Percentiles rank a stretch among this genome's conserved stretches.
These are phyloP conservation scores for Syzygium grande DNA, from an alignment of 345 rosid genomes.

Conservation along the genomic window DNA sequence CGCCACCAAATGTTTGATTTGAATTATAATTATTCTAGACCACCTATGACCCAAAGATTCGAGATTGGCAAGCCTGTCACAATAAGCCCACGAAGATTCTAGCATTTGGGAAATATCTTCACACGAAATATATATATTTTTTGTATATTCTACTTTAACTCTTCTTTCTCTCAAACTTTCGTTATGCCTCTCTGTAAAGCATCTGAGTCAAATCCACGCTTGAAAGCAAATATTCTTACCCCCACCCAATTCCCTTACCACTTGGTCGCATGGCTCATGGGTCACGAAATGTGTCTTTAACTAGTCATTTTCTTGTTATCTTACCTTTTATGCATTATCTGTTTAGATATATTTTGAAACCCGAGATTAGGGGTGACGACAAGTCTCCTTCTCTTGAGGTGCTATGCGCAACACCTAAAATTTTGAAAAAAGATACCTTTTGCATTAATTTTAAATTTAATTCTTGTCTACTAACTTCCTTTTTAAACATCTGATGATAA, in stretches of 20 bases:
- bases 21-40: not conserved
- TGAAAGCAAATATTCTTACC: too few relatives aligned
- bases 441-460: not conserved
- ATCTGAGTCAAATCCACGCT: too few relatives aligned
- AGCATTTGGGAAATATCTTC: not conserved
- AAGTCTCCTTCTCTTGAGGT: not conserved
- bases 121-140: not conserved
- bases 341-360: not conserved
- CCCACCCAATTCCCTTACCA: too few relatives aligned
- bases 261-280: too few relatives aligned
- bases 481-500: not conserved
- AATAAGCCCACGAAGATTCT: rapidly evolving
- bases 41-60: rapidly evolving
- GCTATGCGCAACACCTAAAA: rapidly evolving
- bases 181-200: too few relatives aligned
- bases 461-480: not conserved
- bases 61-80: rapidly evolving
- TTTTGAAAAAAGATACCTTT: not conserved
- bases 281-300: rapidly evolving
- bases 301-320: not conserved
- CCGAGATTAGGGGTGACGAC: rapidly evolving
- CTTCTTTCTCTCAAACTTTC: too few relatives aligned
- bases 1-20: rapidly evolving
- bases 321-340: rapidly evolving
- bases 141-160: too few relatives aligned